Base-by-base conservation (phyloP, 1,139 yeast genomes). In the Suhomyces kunorum region DNA sequence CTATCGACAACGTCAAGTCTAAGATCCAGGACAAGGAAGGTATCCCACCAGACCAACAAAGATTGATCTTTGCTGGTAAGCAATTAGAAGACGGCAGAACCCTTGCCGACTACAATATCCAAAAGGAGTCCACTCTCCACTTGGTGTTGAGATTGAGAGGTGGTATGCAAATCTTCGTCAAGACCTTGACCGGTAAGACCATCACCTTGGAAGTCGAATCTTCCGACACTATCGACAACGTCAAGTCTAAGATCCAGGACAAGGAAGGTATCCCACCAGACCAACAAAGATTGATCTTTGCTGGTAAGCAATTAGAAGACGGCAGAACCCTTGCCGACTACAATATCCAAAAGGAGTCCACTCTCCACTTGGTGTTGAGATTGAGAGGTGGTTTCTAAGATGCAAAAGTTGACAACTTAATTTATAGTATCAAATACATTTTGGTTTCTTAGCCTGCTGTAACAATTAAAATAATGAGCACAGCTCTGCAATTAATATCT, bases 1-100 rank as follows among this genome's bases (percentile, higher is more conserved):
- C 95, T 65, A 87, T 87, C 71, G 95, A 87, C 81, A 87, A 87
- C 64, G 95, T 87, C 77, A 87, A 87, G 80, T 78, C 90, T 64
- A 87, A 87, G 82, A 87, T 87, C 67, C 94, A 86, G 76, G 95
- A 87, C 80, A 86, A 86, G 80, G 95, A 87, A 74, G 95, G 95
- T 64, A 87, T 87, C 58, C 95, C 95, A 68, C 95, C 95, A 64
- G 95, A 86, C 76, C 95, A 87, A 73, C 95, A 87, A 76, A 83
- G 95, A 74, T 79, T 87, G 67, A 87, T 87, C 74, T 87, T 87
- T 61, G 95, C 95, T 56, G 95, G 95, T 76, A 87, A 87, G 80
- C 95, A 87, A 76, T 81, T 87, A 66, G 95, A 87, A 71, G 95
- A 87, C 63, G 95, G 94, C 64, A 84, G 95, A 80, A 87, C 95